A percentile compares a stretch with the other conserved stretches of the same genome.
These are phyloP conservation scores for Magnolia sinica DNA, from an alignment of 164 flowering plant genomes.

Conservation along the genomic window DNA sequence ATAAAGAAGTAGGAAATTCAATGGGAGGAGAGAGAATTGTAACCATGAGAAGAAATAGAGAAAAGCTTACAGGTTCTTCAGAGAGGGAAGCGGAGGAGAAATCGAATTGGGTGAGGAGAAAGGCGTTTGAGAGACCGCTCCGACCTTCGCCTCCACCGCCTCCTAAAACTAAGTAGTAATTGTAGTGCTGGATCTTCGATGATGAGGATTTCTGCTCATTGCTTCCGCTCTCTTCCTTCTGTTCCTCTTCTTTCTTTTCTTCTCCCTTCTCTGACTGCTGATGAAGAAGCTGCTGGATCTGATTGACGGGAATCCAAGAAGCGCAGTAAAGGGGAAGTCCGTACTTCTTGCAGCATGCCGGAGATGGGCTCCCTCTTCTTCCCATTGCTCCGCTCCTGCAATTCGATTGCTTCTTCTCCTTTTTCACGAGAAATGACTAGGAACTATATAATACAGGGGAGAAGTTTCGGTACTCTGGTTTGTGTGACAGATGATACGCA, in stretches of 20 bases:
- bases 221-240: constrained; percentile 7
- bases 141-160: constrained; percentile 96
- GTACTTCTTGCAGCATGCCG: constrained; percentile 32
- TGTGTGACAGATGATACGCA: no score
- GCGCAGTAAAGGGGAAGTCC: constrained; percentile 39
- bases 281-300: constrained; percentile 9
- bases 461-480: no score
- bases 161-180: constrained; percentile 42
- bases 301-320: constrained; percentile 29
- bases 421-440: no score
- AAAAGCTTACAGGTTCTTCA: constrained; percentile 49
- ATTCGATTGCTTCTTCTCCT: not conserved
- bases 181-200: not conserved
- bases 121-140: constrained; percentile 76
- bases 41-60: not conserved
- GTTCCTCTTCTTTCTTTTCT: no score
- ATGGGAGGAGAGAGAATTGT: not conserved
- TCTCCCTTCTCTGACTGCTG: constrained; percentile 6
- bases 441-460: no score
- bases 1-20: not conserved
- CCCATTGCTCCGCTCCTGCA: constrained; percentile 8
- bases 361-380: constrained; percentile 13
- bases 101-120: constrained; percentile 59
- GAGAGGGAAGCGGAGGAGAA: constrained; percentile 57
- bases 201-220: constrained; percentile 11